Evolutionary conservation across 768 basidiomycete species (phyloP), one percentile per base, ranked within the genome.

Genomic region (Tubosaeta sp.): DNA sequence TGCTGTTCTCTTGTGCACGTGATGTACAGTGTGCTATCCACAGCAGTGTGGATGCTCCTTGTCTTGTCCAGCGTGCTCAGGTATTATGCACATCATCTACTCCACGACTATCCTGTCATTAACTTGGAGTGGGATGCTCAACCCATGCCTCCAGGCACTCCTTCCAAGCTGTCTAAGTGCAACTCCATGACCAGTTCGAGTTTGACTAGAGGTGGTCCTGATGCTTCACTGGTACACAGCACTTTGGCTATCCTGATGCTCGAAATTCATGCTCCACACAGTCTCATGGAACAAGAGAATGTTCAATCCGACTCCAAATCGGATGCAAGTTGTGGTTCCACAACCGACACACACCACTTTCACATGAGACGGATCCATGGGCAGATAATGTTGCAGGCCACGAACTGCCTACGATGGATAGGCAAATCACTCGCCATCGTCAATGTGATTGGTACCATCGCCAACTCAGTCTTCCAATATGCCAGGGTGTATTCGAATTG

Each of bases 1-100:
- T 73, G 72, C 44, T 67, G 70, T 48, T 72, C 70, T 3, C 54
- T 59, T 0, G 58, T 61, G 0, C 72, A 73, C 46, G 26, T 71
- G 34, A 41, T 65, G 14, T 72, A 70, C 14, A 71, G 61, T 3
- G 19, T 33, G 5, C 2, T 62, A 4, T 67, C 72, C 0, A 73
- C 67, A 2, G 1, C 53, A 1, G 58, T 67, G n/a, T 72, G 71
- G 71, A 22, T 62, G 6, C 14, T 69, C 1, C 60, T 72, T 10
- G 54, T 73, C 7, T n/a, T 37, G 2, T 71, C 71, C 29, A 29
- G 29, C 29, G 29, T 9, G 9, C 29, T 29, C 29, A 4, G 29
- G 29, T 29, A 29, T 29, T 29, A 29, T 4, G 29, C 29, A 29
- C 29, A 29, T 9, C 29, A 29, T 29, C 29, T 29, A 2, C 29